Evolutionary conservation across 2,329 filamentous ascomycete genomes (phyloP), one percentile per base, ranked within the genome.

Genomic region (Trichophyton schoenleinii): DNA sequence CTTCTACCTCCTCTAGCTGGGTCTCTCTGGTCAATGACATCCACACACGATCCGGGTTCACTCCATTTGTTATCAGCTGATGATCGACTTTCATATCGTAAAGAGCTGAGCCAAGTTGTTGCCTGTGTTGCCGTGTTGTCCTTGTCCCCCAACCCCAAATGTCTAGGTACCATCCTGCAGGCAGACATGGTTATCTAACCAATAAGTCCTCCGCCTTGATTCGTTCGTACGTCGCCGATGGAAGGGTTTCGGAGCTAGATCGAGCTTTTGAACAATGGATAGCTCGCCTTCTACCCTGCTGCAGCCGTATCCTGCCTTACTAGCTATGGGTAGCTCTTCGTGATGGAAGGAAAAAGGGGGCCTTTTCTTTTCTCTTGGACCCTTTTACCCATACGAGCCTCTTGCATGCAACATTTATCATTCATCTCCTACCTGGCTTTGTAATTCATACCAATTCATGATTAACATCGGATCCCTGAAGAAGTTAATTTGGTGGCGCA

Each of bases 341-440:
- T 6, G 15, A 15, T 8, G 25, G 41, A 18, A 18, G n/a, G 38
- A 8, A 18, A 18, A 18, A 44, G 2, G 41, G 41, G 41, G 41
- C 41, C n/a, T 44, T 44, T 42, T n/a, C 34, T 11, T 9, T 53
- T 31, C 3, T 6, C 22, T 53, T 53, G 20, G 49, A 28, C 49
- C 49, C 13, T 28, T 34, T 36, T 31, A 2, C 9, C 31, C 49
- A 8, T 55, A 28, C 15, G 15, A 44, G 22, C 28, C 49, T 55
- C 49, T 55, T 55, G 49, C 49, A 55, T 55, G 49, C 49, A 55
- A 55, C 49, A 55, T 55, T 55, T 55, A 55, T 55, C 49, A 55
- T 55, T 55, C 18, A 25, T 3, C 49, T 55, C 49, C 25, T 55
- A 55, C 28, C 28, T 55, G 49, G 49, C 25, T 55, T 55, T 55